Evolutionary conservation across 768 basidiomycete species (phyloP).

Genomic region (Grammothele lineata): DNA sequence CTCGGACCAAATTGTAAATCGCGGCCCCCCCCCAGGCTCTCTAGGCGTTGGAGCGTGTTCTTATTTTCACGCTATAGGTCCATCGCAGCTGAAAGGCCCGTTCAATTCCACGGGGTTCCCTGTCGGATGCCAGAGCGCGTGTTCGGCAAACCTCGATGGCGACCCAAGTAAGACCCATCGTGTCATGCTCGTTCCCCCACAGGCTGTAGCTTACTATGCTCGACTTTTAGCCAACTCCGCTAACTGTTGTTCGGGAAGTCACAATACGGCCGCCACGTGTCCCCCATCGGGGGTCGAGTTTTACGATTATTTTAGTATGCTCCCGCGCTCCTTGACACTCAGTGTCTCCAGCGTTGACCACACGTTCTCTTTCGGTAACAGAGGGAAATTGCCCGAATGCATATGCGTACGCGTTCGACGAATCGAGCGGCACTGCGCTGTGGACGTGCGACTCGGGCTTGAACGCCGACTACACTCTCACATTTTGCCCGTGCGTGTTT

Average conservation of each 20-base stretch:
- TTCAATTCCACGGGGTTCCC: constrained; percentile 31
- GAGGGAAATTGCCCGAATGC: constrained; percentile 21
- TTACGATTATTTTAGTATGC: constrained; percentile 39
- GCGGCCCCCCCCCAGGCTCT: too few relatives aligned
- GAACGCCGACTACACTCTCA: constrained; percentile 26
- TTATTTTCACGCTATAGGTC: constrained; percentile 26
- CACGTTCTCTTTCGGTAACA: too few relatives aligned
- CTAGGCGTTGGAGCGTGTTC: too few relatives aligned
- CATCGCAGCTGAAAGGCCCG: constrained; percentile 27
- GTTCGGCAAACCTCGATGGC: constrained; percentile 32
- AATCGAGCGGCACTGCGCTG: constrained; percentile 40
- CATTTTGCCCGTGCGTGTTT: constrained; percentile 23
- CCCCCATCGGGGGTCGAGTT: constrained; percentile 42
- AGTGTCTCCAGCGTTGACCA: too few relatives aligned
- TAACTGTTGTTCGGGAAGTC: constrained; percentile 60
- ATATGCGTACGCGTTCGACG: constrained; percentile 19
- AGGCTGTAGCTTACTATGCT: too few relatives aligned
- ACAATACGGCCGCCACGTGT: constrained; percentile 50
- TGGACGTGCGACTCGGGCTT: constrained; percentile 42
- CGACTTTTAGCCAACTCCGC: constrained; percentile 44
- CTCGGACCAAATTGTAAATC: constrained; percentile 29
- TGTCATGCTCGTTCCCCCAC: too few relatives aligned
- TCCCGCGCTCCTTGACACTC: too few relatives aligned
- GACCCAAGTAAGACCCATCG: constrained; percentile 23
- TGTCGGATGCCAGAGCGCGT: constrained; percentile 42